Conservation (phyloP, 306 rosid species). For the Dalbergia cultrata region DNA sequence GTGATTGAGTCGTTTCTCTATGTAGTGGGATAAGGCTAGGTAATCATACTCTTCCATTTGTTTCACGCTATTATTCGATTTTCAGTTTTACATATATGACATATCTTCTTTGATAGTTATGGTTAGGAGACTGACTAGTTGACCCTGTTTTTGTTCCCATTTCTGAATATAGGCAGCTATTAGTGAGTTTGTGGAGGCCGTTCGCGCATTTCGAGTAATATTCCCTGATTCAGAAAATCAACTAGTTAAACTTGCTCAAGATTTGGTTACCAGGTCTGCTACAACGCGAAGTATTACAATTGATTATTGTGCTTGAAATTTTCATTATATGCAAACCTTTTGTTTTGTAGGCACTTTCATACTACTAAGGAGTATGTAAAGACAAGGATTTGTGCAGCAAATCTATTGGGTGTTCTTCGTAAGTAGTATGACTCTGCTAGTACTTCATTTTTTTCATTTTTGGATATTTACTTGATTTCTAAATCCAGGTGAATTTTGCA, state of each 20-base stretch:
- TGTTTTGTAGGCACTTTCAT: conserved; percentile 48
- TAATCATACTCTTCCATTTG: background rate
- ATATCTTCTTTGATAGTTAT: background rate
- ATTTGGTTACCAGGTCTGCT: conserved; percentile 65
- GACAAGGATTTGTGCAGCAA: conserved; percentile 63
- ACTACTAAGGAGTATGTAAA: conserved; percentile 64
- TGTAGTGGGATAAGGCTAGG: conserved; percentile 1
- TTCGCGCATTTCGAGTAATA: conserved; percentile 75
- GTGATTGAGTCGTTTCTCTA: background rate
- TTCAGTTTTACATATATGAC: background rate
- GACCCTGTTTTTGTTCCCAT: conserved; percentile 1
- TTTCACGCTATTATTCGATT: conserved; percentile 3
- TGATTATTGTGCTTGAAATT: background rate
- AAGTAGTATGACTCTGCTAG: conserved; percentile 51
- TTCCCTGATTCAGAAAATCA: conserved; percentile 85
- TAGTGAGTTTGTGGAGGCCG: conserved; percentile 77
- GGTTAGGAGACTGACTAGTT: conserved; percentile 10
- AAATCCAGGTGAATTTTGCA: background rate
- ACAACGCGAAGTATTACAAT: background rate
- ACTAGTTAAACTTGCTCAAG: conserved; percentile 67
- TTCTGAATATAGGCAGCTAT: conserved; percentile 66
- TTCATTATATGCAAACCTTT: conserved; percentile 22
- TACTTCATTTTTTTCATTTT: background rate
- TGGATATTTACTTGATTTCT: background rate
- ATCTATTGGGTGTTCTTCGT: conserved; percentile 74